Percentiles rank a stretch among this genome's conserved stretches.
phyloP scores from a whole-genome alignment of 78 protist species.

The Monosiga brevicollis region DNA sequence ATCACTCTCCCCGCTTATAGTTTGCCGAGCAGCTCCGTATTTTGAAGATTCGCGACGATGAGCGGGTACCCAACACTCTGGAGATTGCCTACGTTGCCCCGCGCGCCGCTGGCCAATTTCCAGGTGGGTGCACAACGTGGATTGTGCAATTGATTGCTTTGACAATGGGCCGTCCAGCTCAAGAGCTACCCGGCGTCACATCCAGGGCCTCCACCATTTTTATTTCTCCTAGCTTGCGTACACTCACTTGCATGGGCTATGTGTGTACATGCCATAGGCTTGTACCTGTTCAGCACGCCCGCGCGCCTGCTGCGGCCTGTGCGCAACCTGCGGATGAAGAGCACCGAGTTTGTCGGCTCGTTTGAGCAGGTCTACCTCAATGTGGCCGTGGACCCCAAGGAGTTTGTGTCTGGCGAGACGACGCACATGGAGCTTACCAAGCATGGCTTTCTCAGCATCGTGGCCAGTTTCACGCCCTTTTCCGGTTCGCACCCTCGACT shows the following conservation, averaged over 20 bases:
- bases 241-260: no score
- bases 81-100: conserved; percentile 36
- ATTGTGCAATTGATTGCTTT: no score
- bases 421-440: conserved; percentile 77
- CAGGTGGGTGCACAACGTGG: no score
- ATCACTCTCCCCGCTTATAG: no score
- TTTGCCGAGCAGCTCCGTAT: no score
- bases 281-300: conserved; percentile 57
- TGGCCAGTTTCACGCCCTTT: conserved; percentile 94
- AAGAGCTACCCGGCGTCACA: no score
- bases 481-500: conserved; percentile 44
- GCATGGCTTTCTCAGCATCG: conserved; percentile 62
- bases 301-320: conserved; percentile 91
- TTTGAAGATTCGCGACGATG: no score
- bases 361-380: conserved; percentile 86
- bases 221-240: no score
- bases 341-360: conserved; percentile 77
- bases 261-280: no score
- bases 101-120: not conserved
- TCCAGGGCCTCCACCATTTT: no score
- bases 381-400: conserved; percentile 57
- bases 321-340: conserved; percentile 25
- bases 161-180: no score
- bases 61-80: conserved; percentile 18
- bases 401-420: conserved; percentile 29